These are phyloP conservation scores for Eremothecium sinecaudum DNA, from an alignment of 1,139 yeast species.

Conservation along the genomic window DNA sequence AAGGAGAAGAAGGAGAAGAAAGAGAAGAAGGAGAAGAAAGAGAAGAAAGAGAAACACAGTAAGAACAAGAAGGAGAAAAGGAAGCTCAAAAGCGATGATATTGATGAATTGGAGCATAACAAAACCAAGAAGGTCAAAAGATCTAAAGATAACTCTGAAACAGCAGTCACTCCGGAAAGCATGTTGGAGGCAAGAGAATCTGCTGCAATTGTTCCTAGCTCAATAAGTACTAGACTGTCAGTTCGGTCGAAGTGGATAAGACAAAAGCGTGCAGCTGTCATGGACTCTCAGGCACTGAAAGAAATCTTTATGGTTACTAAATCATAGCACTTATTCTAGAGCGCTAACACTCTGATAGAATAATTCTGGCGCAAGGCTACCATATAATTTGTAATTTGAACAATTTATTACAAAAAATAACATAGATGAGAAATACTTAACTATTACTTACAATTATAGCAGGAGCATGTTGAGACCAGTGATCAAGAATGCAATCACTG, in stretches of 20 bases:
- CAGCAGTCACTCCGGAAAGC: conserved; percentile 15
- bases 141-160: conserved; percentile 15
- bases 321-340: too few relatives aligned
- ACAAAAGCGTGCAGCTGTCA: conserved; percentile 82
- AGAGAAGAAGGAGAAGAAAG: conserved; percentile 29
- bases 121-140: conserved; percentile 23
- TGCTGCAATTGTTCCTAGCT: conserved; percentile 29
- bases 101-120: conserved; percentile 26
- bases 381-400: too few relatives aligned
- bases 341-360: too few relatives aligned
- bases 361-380: too few relatives aligned
- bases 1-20: conserved; percentile 24
- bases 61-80: conserved; percentile 27
- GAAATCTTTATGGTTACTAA: conserved; percentile 80
- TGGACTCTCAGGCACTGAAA: conserved; percentile 79
- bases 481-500: not conserved
- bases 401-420: too few relatives aligned
- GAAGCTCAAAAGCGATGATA: conserved; percentile 29
- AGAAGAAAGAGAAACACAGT: conserved; percentile 28
- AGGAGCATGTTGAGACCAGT: conserved; percentile 1
- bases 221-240: conserved; percentile 56
- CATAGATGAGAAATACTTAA: not conserved
- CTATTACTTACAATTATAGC: not conserved
- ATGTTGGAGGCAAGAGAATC: conserved; percentile 16
- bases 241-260: conserved; percentile 79